phyloP scores from a whole-genome alignment of 345 rosid species.

The Lepidium sativum region DNA sequence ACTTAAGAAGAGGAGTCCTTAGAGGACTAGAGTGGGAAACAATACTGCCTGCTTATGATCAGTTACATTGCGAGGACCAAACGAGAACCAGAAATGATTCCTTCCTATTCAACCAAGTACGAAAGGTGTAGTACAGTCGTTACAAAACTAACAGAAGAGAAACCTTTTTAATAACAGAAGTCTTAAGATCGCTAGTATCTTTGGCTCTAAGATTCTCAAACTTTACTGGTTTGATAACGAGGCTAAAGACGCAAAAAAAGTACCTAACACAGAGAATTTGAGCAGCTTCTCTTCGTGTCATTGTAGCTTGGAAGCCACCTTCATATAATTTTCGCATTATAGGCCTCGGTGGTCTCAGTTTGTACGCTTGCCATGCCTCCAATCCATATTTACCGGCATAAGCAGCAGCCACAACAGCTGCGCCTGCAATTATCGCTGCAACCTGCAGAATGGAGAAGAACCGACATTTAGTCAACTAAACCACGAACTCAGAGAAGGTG shows the following conservation, averaged over 20 bases:
- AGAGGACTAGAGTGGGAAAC: neutral
- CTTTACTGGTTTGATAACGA: neutral
- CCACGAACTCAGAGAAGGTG: neutral
- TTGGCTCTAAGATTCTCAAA: neutral
- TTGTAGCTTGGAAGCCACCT: constrained; percentile 63
- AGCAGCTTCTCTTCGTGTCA: constrained; percentile 73
- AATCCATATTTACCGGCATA: constrained; percentile 53
- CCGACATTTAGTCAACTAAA: neutral
- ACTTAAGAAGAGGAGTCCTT: neutral
- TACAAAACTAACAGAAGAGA: neutral
- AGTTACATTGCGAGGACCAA: neutral
- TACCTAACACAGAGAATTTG: constrained; percentile 66
- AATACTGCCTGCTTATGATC: neutral
- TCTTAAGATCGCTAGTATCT: neutral
- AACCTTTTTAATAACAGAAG: neutral
- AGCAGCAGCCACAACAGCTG: constrained; percentile 56
- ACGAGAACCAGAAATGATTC: neutral
- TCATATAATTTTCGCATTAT: constrained; percentile 50
- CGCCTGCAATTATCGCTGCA: constrained; percentile 41
- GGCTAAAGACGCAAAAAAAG: neutral
- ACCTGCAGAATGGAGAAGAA: constrained; percentile 20
- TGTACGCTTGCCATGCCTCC: constrained; percentile 53
- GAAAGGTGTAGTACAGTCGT: neutral
- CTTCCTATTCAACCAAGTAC: neutral
- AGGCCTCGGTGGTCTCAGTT: constrained; percentile 39